Conservation (phyloP, 345 rosid genomes). For the Salix arbutifolia region DNA sequence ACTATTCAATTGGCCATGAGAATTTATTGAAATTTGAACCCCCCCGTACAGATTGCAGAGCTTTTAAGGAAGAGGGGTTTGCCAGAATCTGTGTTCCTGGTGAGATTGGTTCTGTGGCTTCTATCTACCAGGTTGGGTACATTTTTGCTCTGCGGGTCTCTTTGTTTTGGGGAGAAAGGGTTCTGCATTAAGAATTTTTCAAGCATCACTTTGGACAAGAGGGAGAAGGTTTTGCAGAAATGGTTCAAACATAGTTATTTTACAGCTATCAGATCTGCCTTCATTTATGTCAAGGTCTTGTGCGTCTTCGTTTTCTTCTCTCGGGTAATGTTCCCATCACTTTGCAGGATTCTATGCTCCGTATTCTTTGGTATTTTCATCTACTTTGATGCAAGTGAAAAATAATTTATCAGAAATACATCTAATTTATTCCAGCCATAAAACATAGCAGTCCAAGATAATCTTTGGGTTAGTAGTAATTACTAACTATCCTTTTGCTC, state of each 20-base stretch:
- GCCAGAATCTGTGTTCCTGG: conserved; percentile 28
- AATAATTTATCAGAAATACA: not conserved
- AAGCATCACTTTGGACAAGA: conserved; percentile 42
- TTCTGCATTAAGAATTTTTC: conserved; percentile 49
- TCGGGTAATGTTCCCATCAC: conserved; percentile 36
- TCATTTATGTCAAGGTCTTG: conserved; percentile 35
- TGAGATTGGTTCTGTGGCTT: conserved; percentile 39
- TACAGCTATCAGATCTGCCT: conserved; percentile 49
- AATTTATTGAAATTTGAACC: not conserved
- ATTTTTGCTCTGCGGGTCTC: conserved; percentile 56
- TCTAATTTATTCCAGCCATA: not conserved
- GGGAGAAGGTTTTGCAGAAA: conserved; percentile 54
- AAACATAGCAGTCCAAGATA: not conserved
- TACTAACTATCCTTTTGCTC: too few relatives aligned
- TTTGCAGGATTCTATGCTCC: not conserved
- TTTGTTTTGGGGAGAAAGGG: conserved; percentile 42
- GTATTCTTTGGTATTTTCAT: not conserved
- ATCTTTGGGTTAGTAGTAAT: too few relatives aligned
- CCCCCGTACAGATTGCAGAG: conserved; percentile 39
- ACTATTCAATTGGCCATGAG: not conserved
- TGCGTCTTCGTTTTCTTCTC: conserved; percentile 52
- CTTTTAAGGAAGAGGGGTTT: conserved; percentile 19
- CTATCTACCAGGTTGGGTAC: conserved; percentile 73
- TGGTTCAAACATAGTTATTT: conserved; percentile 43
- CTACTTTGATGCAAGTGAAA: not conserved